Percentiles rank a stretch among this genome's conserved stretches.
Evolutionary conservation across 495 filamentous ascomycete species (phyloP).

Genomic region (Cryomyces minteri): DNA sequence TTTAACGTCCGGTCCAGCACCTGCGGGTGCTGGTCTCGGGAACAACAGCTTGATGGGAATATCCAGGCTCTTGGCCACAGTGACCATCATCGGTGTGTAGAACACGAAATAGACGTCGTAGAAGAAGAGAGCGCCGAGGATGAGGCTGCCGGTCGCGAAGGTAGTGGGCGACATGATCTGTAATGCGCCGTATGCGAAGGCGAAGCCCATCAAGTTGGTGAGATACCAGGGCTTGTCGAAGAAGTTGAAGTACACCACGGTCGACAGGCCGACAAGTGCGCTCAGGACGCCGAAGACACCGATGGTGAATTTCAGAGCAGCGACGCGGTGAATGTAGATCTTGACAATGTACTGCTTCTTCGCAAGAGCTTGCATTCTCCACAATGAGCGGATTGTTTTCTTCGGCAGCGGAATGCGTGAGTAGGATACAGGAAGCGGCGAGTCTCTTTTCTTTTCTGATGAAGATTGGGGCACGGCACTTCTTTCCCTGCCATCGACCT

Average conservation of each 20-base stretch:
- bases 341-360: constrained; percentile 31
- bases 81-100: constrained; percentile 94
- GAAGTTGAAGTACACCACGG: constrained; percentile 50
- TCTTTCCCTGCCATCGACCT: constrained; percentile 10
- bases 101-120: constrained; percentile 98
- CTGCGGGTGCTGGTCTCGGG: constrained; percentile 36
- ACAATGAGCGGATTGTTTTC: constrained; percentile 19
- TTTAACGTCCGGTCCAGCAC: constrained; percentile 19
- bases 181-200: constrained; percentile 66
- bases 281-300: constrained; percentile 40
- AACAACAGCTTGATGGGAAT: constrained; percentile 89
- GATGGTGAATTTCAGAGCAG: constrained; percentile 26
- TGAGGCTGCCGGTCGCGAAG: constrained; percentile 61
- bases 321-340: constrained; percentile 24
- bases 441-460: constrained; percentile 8
- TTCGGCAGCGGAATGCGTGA: constrained; percentile 23
- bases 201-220: constrained; percentile 75
- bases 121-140: constrained; percentile 65
- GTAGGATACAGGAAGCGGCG: constrained; percentile 35
- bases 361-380: constrained; percentile 27
- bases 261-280: constrained; percentile 33
- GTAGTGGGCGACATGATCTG: constrained; percentile 81
- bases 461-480: constrained; percentile 7
- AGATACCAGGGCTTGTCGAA: constrained; percentile 57
- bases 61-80: constrained; percentile 78